A percentile compares a stretch with the other conserved stretches of the same genome.
Conservation (phyloP, 2,329 filamentous ascomycete genomes). For the Arthrobotrys pseudoclavata region DNA sequence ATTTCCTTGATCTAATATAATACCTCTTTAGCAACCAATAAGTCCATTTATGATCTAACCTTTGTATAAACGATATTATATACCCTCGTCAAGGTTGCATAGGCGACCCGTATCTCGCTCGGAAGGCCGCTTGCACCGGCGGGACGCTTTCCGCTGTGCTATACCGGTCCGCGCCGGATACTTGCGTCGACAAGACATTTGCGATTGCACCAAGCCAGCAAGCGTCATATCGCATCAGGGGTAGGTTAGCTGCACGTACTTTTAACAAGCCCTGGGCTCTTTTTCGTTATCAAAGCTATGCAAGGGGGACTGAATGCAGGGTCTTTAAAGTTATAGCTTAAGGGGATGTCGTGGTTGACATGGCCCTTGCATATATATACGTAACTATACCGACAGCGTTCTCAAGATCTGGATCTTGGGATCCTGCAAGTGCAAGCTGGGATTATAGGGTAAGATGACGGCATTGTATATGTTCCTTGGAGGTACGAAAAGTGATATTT, state of each 20-base stretch:
- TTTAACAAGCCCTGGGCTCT: neutral
- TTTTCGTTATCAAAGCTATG: constrained; percentile 5
- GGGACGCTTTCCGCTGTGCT: neutral
- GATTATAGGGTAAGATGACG: constrained; percentile 9
- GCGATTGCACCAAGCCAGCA: constrained; percentile 12
- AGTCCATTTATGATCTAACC: neutral
- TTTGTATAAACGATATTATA: neutral
- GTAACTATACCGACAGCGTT: constrained; percentile 9
- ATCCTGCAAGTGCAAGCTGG: neutral
- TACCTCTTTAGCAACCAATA: neutral
- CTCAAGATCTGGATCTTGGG: neutral
- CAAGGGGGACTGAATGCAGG: constrained; percentile 7
- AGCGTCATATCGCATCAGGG: constrained; percentile 29
- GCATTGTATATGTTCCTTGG: neutral
- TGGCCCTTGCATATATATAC: constrained; percentile 15
- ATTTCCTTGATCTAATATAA: neutral
- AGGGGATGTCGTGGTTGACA: constrained; percentile 4
- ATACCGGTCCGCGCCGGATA: constrained; percentile 20
- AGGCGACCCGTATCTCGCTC: constrained; percentile 30
- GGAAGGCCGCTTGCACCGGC: constrained; percentile 13
- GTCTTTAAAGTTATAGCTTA: neutral
- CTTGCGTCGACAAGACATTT: constrained; percentile 22
- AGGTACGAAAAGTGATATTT: neutral
- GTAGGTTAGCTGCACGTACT: neutral
- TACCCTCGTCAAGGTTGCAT: neutral